These are phyloP conservation scores for Coniella vitis DNA, from an alignment of 2,329 filamentous ascomycete genomes.

Conservation along the genomic window DNA sequence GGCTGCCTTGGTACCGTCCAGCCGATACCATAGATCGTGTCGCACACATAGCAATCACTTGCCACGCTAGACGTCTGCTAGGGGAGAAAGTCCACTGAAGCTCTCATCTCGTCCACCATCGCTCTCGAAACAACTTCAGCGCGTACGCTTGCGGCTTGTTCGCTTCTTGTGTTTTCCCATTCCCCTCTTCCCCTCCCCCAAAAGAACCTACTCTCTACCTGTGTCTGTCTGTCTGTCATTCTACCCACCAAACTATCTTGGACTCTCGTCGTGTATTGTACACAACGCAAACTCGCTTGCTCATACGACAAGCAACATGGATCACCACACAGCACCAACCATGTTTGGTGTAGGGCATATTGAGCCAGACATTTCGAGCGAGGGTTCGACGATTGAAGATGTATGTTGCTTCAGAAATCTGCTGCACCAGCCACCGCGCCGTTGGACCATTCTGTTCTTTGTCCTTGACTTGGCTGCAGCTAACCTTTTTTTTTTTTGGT, in stretches of 20 bases:
- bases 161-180: too few relatives aligned
- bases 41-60: not conserved
- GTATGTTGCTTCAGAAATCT: conserved; percentile 5
- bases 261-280: not conserved
- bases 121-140: too few relatives aligned
- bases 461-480: not conserved
- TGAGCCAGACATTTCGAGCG: conserved; percentile 13
- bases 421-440: not conserved
- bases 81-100: too few relatives aligned
- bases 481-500: not conserved
- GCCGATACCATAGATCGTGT: not conserved
- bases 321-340: not conserved
- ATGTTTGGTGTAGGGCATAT: conserved; percentile 12
- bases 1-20: not conserved
- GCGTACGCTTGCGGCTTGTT: too few relatives aligned
- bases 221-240: too few relatives aligned
- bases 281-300: too few relatives aligned
- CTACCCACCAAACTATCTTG: too few relatives aligned
- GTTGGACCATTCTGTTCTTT: not conserved
- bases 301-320: conserved; percentile 1
- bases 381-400: conserved; percentile 12
- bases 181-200: too few relatives aligned
- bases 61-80: too few relatives aligned
- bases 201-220: too few relatives aligned
- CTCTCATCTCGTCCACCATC: too few relatives aligned